Conservation (phyloP, 805 yeast genomes). For the Pichia californica region DNA sequence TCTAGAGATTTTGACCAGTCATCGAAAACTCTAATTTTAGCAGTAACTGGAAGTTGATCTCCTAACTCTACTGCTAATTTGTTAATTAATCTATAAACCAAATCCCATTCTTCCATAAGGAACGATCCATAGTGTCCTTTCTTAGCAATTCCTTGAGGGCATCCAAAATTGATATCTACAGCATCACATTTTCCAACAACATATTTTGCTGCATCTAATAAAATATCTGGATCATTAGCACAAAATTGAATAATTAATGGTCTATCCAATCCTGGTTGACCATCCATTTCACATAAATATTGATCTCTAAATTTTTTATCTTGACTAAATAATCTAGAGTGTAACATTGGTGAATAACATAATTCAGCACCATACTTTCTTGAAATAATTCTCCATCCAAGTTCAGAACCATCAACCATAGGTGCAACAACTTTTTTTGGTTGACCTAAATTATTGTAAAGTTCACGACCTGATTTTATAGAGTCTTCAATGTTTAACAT, state of each 20-base stretch:
- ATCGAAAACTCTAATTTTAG: constrained; percentile 86
- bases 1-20: constrained; percentile 75
- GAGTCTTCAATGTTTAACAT: too few species aligned
- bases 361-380: constrained; percentile 87
- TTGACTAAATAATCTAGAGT: constrained; percentile 83
- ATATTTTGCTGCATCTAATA: constrained; percentile 71
- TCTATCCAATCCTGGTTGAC: constrained; percentile 60
- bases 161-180: constrained; percentile 90
- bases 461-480: constrained; percentile 49
- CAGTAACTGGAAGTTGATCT: constrained; percentile 72
- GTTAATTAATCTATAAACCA: constrained; percentile 64
- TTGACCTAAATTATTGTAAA: constrained; percentile 60
- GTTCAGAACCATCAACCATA: constrained; percentile 95
- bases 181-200: constrained; percentile 90
- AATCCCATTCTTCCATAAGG: constrained; percentile 94
- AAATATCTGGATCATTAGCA: constrained; percentile 87
- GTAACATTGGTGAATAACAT: constrained; percentile 96
- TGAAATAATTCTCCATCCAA: constrained; percentile 89
- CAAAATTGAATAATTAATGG: constrained; percentile 94
- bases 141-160: constrained; percentile 96
- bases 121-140: constrained; percentile 95
- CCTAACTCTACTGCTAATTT: constrained; percentile 68
- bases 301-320: constrained; percentile 72
- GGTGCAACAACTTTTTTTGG: constrained; percentile 93
- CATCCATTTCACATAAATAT: constrained; percentile 71